Conservation (phyloP, 345 rosid species). For the Jatropha curcas region DNA sequence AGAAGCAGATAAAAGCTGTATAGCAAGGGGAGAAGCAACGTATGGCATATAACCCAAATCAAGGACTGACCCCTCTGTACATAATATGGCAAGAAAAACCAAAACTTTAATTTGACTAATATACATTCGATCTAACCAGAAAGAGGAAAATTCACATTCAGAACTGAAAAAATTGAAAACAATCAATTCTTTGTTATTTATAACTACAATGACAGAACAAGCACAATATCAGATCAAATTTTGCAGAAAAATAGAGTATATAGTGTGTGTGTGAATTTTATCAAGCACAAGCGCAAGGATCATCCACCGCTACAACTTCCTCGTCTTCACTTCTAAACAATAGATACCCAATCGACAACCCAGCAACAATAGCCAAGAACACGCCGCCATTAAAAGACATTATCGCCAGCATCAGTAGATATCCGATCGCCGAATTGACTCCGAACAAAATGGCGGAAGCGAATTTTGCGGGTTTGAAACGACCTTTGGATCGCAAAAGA, state of each 20-base stretch:
- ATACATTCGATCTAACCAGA: too few species aligned
- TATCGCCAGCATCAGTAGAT: conserved; percentile 32
- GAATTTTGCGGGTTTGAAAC: conserved; percentile 10
- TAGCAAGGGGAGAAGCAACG: too few species aligned
- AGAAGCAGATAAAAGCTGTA: too few species aligned
- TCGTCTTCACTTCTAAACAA: conserved; percentile 27
- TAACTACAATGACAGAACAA: too few species aligned
- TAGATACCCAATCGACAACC: conserved; percentile 24
- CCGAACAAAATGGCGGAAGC: conserved; percentile 22
- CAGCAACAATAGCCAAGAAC: conserved; percentile 25
- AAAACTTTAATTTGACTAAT: too few species aligned
- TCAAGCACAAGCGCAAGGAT: conserved; percentile 35
- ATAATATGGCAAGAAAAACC: too few species aligned
- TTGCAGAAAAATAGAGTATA: too few species aligned
- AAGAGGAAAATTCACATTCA: too few species aligned
- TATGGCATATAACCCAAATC: too few species aligned
- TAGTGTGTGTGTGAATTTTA: not conserved
- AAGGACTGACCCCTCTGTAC: too few species aligned
- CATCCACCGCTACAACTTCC: conserved; percentile 10
- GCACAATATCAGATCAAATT: not conserved
- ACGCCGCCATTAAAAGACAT: conserved; percentile 39
- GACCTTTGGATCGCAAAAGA: conserved; percentile 13
- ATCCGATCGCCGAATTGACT: conserved; percentile 31
- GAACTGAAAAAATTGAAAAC: too few species aligned
- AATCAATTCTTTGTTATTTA: too few species aligned